A percentile compares a stretch with the other conserved stretches of the same genome.
Conservation (phyloP, 352 stramenopile species). For the Phytophthora colocasiae region DNA sequence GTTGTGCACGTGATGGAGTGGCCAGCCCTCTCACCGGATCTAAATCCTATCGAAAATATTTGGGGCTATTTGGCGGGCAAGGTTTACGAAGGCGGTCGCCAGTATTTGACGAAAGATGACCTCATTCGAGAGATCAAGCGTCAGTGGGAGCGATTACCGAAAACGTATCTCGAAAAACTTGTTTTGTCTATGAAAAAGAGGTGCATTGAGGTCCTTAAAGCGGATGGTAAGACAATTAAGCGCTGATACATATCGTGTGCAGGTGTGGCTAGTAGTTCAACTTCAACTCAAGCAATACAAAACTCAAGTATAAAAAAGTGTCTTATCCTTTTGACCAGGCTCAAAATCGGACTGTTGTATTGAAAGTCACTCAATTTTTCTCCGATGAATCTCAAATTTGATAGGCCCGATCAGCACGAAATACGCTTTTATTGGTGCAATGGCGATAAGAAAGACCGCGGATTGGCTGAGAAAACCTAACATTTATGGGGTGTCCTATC, state of each 20-base stretch:
- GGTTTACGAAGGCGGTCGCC: slow-evolving; percentile 4
- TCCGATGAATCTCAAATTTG: no score
- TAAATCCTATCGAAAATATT: slow-evolving; percentile 22
- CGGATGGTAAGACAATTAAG: slow-evolving; percentile 8
- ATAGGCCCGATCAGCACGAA: no score
- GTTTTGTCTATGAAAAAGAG: slow-evolving; percentile 18
- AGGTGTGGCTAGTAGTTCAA: neutral
- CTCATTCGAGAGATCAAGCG: slow-evolving; percentile 7
- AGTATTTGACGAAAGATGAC: slow-evolving; percentile 5
- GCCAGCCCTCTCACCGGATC: no score
- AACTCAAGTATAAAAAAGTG: neutral
- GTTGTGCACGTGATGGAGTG: no score
- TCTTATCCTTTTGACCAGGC: slow-evolving; percentile 8
- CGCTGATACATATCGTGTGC: neutral
- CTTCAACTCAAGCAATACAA: no score
- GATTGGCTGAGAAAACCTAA: no score
- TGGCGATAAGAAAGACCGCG: no score
- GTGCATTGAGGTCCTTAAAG: slow-evolving; percentile 17
- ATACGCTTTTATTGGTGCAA: no score
- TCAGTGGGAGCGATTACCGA: slow-evolving; percentile 7
- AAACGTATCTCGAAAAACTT: slow-evolving; percentile 18
- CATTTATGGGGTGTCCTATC: no score
- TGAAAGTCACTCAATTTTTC: no score
- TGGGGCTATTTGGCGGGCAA: slow-evolving; percentile 14
- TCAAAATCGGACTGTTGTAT: no score